These are phyloP conservation scores for Nakazawaea ambrosiae DNA, from an alignment of 805 yeast species.

Conservation along the genomic window DNA sequence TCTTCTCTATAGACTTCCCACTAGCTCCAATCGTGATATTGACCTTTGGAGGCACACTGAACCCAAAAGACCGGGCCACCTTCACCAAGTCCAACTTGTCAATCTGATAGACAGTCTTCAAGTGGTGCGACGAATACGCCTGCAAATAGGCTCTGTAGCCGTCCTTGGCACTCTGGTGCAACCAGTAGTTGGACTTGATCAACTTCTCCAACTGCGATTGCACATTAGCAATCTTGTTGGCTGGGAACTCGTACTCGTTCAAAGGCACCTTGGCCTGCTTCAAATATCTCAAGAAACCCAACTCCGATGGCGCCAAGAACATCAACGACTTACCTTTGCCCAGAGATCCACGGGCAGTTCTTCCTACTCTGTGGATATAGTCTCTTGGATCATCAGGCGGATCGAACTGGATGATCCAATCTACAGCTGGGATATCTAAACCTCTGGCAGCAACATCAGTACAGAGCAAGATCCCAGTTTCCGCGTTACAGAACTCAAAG, in stretches of 20 bases:
- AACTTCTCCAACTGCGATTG: slow-evolving; percentile 90
- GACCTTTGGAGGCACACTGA: slow-evolving; percentile 92
- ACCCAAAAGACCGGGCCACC: slow-evolving; percentile 94
- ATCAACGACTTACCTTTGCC: slow-evolving; percentile 92
- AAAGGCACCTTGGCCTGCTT: slow-evolving; percentile 97
- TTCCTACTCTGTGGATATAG: slow-evolving; percentile 97
- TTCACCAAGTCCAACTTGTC: slow-evolving; percentile 90
- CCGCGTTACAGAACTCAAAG: slow-evolving; percentile 96
- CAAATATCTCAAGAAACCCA: slow-evolving; percentile 89
- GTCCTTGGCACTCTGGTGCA: slow-evolving; percentile 93
- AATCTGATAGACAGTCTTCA: slow-evolving; percentile 93
- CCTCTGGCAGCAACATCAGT: slow-evolving; percentile 99
- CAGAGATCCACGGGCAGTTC: slow-evolving; percentile 90
- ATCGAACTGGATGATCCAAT: slow-evolving; percentile 98
- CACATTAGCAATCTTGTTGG: slow-evolving; percentile 90
- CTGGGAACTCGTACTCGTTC: slow-evolving; percentile 95
- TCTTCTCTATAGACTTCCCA: slow-evolving; percentile 37
- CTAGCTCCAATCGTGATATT: slow-evolving; percentile 94
- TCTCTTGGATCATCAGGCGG: slow-evolving; percentile 99
- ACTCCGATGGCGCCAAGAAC: slow-evolving; percentile 91
- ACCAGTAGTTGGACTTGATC: slow-evolving; percentile 86
- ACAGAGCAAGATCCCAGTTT: slow-evolving; percentile 85
- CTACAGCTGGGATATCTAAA: slow-evolving; percentile 95
- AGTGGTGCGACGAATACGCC: slow-evolving; percentile 94
- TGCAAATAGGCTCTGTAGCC: slow-evolving; percentile 96